Evolutionary conservation across 2,329 filamentous ascomycete species (phyloP).

Genomic region (Lachnellula willkommii): DNA sequence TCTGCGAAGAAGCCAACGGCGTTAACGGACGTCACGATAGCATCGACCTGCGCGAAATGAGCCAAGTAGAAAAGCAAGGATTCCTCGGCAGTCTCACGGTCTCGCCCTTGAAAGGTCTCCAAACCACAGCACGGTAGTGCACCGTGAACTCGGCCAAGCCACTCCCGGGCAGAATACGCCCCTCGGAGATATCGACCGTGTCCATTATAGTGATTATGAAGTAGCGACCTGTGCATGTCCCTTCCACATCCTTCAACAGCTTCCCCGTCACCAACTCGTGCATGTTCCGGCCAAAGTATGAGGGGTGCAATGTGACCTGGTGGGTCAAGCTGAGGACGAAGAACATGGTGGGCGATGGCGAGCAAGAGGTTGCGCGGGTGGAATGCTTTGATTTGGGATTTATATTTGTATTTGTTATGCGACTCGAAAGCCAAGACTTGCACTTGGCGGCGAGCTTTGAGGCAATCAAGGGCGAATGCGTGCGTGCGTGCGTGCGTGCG

Average conservation of each 20-base stretch:
- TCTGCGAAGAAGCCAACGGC: slow-evolving; percentile 86
- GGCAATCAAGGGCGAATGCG: neutral
- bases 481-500: slow-evolving; percentile 3
- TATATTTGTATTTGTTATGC: neutral
- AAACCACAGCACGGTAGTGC: slow-evolving; percentile 90
- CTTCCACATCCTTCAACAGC: slow-evolving; percentile 88
- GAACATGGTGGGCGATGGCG: slow-evolving; percentile 62
- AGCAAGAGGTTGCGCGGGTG: neutral
- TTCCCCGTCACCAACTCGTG: slow-evolving; percentile 85
- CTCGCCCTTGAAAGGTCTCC: slow-evolving; percentile 96
- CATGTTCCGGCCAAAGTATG: slow-evolving; percentile 93
- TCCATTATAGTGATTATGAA: slow-evolving; percentile 99
- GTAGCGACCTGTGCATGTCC: slow-evolving; percentile 90
- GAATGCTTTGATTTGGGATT: neutral
- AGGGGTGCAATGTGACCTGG: slow-evolving; percentile 90
- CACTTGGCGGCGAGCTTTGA: neutral
- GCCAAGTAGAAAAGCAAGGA: slow-evolving; percentile 7
- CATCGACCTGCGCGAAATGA: slow-evolving; percentile 67
- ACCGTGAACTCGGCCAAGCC: slow-evolving; percentile 93
- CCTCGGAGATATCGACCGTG: slow-evolving; percentile 89
- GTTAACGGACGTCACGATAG: slow-evolving; percentile 86
- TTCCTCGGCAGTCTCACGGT: slow-evolving; percentile 57
- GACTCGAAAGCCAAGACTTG: neutral
- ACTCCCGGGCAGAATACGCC: slow-evolving; percentile 84
- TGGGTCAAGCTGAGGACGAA: slow-evolving; percentile 97